Evolutionary conservation across 1,284 basidiomycete species (phyloP).

Genomic region (Rhodotorula sp.): DNA sequence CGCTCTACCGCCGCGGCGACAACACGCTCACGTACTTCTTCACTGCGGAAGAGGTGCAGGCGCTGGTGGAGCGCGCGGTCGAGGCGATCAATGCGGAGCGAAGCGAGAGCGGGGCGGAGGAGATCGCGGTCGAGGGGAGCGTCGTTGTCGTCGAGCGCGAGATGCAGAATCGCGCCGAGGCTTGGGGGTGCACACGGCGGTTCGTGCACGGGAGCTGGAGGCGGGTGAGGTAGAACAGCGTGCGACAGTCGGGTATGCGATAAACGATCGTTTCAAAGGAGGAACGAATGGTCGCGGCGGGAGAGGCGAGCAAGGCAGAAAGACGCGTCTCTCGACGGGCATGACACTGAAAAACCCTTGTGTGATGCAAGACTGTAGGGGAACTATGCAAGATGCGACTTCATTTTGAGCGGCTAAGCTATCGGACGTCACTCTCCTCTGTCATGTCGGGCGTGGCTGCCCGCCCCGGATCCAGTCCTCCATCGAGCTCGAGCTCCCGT

Average conservation of each 20-base stretch:
- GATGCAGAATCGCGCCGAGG: slow-evolving; percentile 45
- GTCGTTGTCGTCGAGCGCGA: slow-evolving; percentile 43
- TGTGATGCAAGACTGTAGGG: too few relatives aligned
- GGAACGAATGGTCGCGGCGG: too few relatives aligned
- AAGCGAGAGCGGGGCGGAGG: slow-evolving; percentile 5
- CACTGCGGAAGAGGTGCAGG: slow-evolving; percentile 44
- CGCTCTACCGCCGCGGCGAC: slow-evolving; percentile 50
- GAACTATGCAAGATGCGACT: too few relatives aligned
- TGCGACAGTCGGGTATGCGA: too few relatives aligned
- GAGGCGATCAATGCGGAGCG: not conserved
- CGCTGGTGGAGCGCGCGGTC: slow-evolving; percentile 1
- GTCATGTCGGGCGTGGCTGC: not conserved
- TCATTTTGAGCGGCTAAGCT: too few relatives aligned
- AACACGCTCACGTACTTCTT: slow-evolving; percentile 53
- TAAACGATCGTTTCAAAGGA: too few relatives aligned
- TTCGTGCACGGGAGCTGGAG: slow-evolving; percentile 48
- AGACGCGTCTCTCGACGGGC: too few relatives aligned
- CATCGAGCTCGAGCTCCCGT: slow-evolving; percentile 10
- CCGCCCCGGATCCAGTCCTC: slow-evolving; percentile 11
- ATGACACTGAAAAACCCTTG: not conserved
- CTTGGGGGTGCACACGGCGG: slow-evolving; percentile 39
- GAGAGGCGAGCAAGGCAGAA: too few relatives aligned
- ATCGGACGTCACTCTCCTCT: not conserved
- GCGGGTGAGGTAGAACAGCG: slow-evolving; percentile 16
- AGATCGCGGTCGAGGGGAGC: slow-evolving; percentile 38